phyloP scores from a whole-genome alignment of 2,329 filamentous ascomycete genomes.

The Aotearoamyces nothofagi region DNA sequence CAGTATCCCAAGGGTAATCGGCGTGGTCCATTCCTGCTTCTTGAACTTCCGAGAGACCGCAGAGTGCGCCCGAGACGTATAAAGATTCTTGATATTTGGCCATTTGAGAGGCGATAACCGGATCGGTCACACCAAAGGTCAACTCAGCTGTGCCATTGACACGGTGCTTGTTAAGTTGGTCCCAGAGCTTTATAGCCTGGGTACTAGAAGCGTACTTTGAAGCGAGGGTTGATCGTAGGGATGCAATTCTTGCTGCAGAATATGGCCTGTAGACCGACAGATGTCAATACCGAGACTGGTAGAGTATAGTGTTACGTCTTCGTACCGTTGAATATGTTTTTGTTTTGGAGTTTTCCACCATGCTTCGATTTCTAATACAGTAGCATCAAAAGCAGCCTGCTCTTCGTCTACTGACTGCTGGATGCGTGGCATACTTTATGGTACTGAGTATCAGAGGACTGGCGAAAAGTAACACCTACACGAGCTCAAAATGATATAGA shows the following conservation, averaged over 20 bases:
- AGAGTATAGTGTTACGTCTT: no score
- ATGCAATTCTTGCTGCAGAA: conserved; percentile 19
- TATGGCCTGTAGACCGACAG: conserved; percentile 18
- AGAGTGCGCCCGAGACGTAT: conserved; percentile 25
- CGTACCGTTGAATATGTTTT: no score
- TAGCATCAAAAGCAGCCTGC: no score
- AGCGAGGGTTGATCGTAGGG: conserved; percentile 17
- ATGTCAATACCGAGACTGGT: no score
- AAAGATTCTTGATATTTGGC: conserved; percentile 24
- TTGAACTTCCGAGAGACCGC: conserved; percentile 22
- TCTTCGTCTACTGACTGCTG: no score
- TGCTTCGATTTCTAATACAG: no score
- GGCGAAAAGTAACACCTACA: no score
- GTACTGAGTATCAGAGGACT: no score
- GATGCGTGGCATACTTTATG: no score
- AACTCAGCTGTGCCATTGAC: conserved; percentile 20
- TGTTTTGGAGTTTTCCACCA: no score
- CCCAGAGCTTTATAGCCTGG: conserved; percentile 23
- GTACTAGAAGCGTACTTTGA: conserved; percentile 16
- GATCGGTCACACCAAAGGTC: conserved; percentile 24
- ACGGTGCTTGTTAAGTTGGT: conserved; percentile 19
- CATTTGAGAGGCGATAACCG: conserved; percentile 21
- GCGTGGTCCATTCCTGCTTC: conserved; percentile 25
- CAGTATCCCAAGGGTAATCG: conserved; percentile 27
- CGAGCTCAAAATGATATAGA: no score